Percentiles rank a stretch among this genome's conserved stretches.
These are phyloP conservation scores for Uncinocarpus reesii DNA, from an alignment of 2,329 filamentous ascomycete genomes.

Conservation along the genomic window DNA sequence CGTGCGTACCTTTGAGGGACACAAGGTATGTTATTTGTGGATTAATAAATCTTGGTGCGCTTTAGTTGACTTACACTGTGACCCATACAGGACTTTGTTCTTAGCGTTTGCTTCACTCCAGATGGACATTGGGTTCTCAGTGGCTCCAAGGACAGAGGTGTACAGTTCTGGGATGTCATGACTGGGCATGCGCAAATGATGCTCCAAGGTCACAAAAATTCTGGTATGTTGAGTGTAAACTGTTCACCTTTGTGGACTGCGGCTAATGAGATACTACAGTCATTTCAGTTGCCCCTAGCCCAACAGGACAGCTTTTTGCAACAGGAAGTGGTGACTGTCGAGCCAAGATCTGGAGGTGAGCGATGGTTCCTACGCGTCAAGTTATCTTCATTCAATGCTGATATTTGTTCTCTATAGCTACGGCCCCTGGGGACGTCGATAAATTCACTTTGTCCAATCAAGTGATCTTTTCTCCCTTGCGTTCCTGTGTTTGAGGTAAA, in stretches of 20 bases:
- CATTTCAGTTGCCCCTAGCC: slow-evolving; percentile 92
- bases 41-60: slow-evolving; percentile 6
- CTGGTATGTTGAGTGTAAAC: slow-evolving; percentile 42
- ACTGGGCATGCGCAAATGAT: slow-evolving; percentile 93
- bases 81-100: slow-evolving; percentile 71
- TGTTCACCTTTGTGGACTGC: neutral
- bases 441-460: too few relatives aligned
- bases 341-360: slow-evolving; percentile 86
- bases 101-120: slow-evolving; percentile 88
- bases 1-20: slow-evolving; percentile 92
- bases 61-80: slow-evolving; percentile 15
- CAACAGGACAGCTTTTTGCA: slow-evolving; percentile 76
- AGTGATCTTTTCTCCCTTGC: too few relatives aligned
- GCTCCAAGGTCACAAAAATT: slow-evolving; percentile 98
- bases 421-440: slow-evolving; percentile 8
- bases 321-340: slow-evolving; percentile 97
- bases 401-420: slow-evolving; percentile 9
- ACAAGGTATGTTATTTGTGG: slow-evolving; percentile 56
- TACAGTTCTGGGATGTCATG: slow-evolving; percentile 96
- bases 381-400: neutral
- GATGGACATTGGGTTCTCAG: slow-evolving; percentile 94
- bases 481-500: too few relatives aligned
- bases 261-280: slow-evolving; percentile 42
- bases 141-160: slow-evolving; percentile 90
- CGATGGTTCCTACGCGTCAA: neutral